Conservation (phyloP, 345 rosid species). For the Anacardium occidentale region DNA sequence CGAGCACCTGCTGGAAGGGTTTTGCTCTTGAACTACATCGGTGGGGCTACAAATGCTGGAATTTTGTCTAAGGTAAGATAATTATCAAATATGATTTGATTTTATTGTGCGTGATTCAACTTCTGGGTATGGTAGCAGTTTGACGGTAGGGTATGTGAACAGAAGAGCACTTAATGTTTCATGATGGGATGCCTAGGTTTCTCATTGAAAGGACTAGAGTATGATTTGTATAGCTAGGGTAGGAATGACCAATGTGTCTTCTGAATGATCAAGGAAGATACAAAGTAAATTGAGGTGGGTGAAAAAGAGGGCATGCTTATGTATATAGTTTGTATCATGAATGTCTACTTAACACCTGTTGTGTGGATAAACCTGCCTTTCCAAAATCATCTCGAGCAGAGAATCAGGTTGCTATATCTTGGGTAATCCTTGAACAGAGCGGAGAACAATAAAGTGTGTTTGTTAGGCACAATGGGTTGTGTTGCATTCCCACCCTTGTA, state of each 20-base stretch:
- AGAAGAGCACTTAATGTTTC: background rate
- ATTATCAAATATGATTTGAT: background rate
- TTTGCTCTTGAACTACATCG: constrained; percentile 80
- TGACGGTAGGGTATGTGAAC: background rate
- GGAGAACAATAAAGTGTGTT: no score
- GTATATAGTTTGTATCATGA: background rate
- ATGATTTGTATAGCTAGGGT: background rate
- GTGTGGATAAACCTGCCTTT: no score
- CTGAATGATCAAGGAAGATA: background rate
- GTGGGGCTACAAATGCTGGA: constrained; percentile 83
- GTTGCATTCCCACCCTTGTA: no score
- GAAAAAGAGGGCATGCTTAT: background rate
- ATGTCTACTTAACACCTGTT: background rate
- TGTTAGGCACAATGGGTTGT: no score
- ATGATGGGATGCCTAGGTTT: background rate
- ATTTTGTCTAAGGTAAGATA: constrained; percentile 64
- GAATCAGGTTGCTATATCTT: no score
- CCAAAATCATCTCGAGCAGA: no score
- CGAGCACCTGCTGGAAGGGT: constrained; percentile 80
- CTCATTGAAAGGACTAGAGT: background rate
- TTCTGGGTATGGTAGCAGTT: background rate
- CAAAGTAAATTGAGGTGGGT: background rate
- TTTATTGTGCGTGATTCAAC: background rate
- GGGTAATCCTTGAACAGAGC: no score
- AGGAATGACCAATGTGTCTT: background rate